These are phyloP conservation scores for Bjerkandera adusta DNA, from an alignment of 1,284 basidiomycete genomes.

Conservation along the genomic window DNA sequence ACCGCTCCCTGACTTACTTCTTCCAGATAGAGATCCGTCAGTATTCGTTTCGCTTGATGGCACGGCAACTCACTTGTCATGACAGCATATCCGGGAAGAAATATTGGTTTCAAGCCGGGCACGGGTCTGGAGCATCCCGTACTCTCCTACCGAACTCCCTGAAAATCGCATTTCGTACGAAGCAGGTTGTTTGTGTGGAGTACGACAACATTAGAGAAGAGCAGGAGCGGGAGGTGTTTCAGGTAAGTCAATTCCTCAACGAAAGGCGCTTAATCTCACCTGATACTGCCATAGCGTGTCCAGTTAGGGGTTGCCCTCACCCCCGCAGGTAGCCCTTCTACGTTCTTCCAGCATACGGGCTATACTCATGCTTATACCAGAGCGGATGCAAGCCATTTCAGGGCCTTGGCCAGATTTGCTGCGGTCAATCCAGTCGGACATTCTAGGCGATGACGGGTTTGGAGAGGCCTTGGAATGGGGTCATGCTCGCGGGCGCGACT, in stretches of 20 bases:
- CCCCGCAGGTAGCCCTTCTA: slow-evolving; percentile 38
- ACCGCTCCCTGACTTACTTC: too few species aligned
- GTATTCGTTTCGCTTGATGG: neutral
- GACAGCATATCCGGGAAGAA: neutral
- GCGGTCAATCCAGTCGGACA: slow-evolving; percentile 37
- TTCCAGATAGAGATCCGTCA: slow-evolving; percentile 8
- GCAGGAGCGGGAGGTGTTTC: slow-evolving; percentile 74
- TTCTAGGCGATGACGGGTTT: slow-evolving; percentile 41
- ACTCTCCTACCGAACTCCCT: too few species aligned
- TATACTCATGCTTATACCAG: slow-evolving; percentile 24
- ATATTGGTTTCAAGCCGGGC: slow-evolving; percentile 39
- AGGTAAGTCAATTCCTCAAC: slow-evolving; percentile 36
- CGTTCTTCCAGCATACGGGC: neutral
- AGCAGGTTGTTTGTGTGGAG: slow-evolving; percentile 73
- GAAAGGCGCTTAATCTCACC: neutral
- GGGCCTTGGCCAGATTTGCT: slow-evolving; percentile 42
- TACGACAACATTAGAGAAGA: slow-evolving; percentile 58
- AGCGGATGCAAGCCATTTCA: slow-evolving; percentile 45
- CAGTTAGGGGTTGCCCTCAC: slow-evolving; percentile 42
- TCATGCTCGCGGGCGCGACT: slow-evolving; percentile 44
- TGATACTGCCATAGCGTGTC: slow-evolving; percentile 36
- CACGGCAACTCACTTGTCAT: neutral
- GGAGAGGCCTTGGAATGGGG: slow-evolving; percentile 45
- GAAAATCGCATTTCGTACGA: slow-evolving; percentile 67
- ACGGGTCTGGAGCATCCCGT: too few species aligned